phyloP scores from a whole-genome alignment of 192 early-diverging fungal species.

The Backusella psychrophila region DNA sequence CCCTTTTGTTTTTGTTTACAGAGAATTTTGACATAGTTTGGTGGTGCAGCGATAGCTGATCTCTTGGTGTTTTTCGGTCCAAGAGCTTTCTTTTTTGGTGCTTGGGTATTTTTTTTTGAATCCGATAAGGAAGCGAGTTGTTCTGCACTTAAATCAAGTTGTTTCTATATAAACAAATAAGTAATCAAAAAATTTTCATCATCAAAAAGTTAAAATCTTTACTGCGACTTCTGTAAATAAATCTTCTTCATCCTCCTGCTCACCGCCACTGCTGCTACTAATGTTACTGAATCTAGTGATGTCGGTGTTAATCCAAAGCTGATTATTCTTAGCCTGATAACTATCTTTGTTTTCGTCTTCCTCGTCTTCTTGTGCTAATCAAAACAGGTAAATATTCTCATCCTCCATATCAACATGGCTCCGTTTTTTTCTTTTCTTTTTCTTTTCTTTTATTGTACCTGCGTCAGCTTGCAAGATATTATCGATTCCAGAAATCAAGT shows the following conservation, averaged over 20 bases:
- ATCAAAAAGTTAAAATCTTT: not conserved
- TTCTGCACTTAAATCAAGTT: conserved; percentile 11
- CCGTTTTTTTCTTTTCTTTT: not conserved
- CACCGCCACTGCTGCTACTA: not conserved
- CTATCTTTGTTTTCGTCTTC: not conserved
- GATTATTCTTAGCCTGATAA: not conserved
- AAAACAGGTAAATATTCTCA: not conserved
- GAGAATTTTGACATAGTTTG: conserved; percentile 14
- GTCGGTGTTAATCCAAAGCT: not conserved
- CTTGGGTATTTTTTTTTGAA: not conserved
- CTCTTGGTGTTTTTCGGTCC: not conserved
- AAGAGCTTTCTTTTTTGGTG: not conserved
- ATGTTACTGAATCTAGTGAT: not conserved
- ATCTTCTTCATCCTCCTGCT: not conserved
- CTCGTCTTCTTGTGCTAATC: not conserved
- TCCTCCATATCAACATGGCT: not conserved
- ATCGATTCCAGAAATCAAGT: conserved; percentile 1
- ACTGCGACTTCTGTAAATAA: conserved; percentile 13
- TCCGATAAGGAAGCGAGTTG: not conserved
- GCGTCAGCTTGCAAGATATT: not conserved
- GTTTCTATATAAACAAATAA: conserved; percentile 1
- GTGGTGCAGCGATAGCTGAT: not conserved
- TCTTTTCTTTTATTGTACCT: not conserved
- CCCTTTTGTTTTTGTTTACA: conserved; percentile 17
- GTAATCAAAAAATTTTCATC: not conserved